A percentile compares a stretch with the other conserved stretches of the same genome.
phyloP scores from a whole-genome alignment of 129 eudicot genomes.

The Escallonia rubra region DNA sequence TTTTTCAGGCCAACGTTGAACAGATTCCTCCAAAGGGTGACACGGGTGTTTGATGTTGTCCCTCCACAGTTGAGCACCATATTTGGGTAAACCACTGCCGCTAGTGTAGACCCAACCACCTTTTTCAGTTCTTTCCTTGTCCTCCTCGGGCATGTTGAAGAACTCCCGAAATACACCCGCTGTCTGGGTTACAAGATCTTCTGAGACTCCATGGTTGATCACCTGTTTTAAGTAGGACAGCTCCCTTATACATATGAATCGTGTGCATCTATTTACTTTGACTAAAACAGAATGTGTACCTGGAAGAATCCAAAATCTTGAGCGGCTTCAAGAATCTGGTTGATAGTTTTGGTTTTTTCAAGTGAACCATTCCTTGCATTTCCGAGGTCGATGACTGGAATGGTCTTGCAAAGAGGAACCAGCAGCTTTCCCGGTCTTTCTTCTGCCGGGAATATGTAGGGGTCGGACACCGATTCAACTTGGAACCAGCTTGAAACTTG shows the following conservation, averaged over 20 bases:
- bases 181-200: background rate
- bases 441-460: too few relatives aligned
- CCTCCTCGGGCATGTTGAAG: background rate
- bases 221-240: background rate
- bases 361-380: background rate
- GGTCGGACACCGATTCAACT: too few relatives aligned
- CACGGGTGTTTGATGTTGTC: conserved; percentile 16
- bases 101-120: conserved; percentile 2
- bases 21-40: conserved; percentile 19
- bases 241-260: background rate
- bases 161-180: background rate
- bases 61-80: conserved; percentile 25
- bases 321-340: background rate
- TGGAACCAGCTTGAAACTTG: too few relatives aligned
- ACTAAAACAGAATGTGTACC: background rate
- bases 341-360: background rate
- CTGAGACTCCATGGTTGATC: background rate
- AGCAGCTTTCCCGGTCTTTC: too few relatives aligned
- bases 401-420: background rate
- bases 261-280: background rate
- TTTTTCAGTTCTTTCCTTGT: background rate
- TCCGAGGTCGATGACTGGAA: conserved; percentile 9
- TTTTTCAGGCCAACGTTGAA: conserved; percentile 18
- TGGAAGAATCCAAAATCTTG: background rate
- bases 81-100: conserved; percentile 7